Evolutionary conservation across 2,329 filamentous ascomycete genomes (phyloP).

Genomic region (Fusarium brevicatenulatum): DNA sequence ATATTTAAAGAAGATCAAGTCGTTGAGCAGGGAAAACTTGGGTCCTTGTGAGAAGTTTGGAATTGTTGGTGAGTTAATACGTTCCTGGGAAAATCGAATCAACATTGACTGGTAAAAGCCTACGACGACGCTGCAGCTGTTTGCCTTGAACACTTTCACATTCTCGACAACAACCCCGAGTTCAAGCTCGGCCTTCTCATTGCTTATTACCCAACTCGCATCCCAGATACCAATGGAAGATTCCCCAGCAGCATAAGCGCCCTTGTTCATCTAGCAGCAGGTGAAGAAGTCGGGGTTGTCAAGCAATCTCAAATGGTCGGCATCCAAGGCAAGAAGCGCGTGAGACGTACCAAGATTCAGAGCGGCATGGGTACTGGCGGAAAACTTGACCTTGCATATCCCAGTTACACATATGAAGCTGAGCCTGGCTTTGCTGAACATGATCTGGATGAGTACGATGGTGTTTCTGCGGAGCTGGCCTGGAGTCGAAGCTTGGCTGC

Average conservation of each 20-base stretch:
- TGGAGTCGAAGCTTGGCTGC: constrained; percentile 72
- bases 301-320: constrained; percentile 57
- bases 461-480: constrained; percentile 70
- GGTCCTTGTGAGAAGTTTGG: constrained; percentile 57
- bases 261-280: constrained; percentile 54
- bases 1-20: constrained; percentile 50
- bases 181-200: constrained; percentile 55
- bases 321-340: constrained; percentile 56
- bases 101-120: neutral
- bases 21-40: constrained; percentile 47
- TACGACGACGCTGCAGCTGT: constrained; percentile 54
- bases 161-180: constrained; percentile 56
- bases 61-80: constrained; percentile 50
- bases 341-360: constrained; percentile 48
- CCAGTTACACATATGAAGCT: constrained; percentile 56
- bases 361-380: constrained; percentile 52
- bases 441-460: constrained; percentile 74
- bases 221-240: constrained; percentile 54
- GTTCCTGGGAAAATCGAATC: rapidly evolving
- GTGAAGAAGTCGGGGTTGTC: constrained; percentile 53
- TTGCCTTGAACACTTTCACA: constrained; percentile 58
- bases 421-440: constrained; percentile 76
- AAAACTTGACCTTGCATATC: constrained; percentile 50
- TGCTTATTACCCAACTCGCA: constrained; percentile 57
- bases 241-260: constrained; percentile 54